phyloP scores from a whole-genome alignment of 2,329 filamentous ascomycete species.

The Cadophora luteo-olivacea region DNA sequence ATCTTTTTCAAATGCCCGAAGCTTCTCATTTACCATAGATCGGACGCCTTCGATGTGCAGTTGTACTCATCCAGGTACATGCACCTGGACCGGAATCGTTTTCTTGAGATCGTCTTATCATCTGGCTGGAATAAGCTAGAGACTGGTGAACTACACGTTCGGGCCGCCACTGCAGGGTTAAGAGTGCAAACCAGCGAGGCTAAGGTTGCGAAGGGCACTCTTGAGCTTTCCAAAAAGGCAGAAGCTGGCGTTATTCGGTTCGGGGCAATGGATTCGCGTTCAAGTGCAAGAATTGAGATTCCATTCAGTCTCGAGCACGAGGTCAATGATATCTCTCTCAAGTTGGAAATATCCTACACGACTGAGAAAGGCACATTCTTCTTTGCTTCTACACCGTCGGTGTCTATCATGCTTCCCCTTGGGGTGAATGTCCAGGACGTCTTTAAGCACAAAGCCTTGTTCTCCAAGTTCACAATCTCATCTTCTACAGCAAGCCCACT shows the following conservation, averaged over 20 bases:
- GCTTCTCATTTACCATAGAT: constrained; percentile 76
- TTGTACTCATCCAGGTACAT: constrained; percentile 73
- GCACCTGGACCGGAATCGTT: constrained; percentile 80
- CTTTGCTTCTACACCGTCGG: constrained; percentile 65
- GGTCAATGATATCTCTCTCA: constrained; percentile 72
- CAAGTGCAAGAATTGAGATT: constrained; percentile 65
- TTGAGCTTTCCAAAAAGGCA: constrained; percentile 55
- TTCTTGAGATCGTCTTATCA: constrained; percentile 74
- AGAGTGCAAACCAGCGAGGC: constrained; percentile 68
- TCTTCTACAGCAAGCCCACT: constrained; percentile 79
- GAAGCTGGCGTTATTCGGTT: constrained; percentile 62
- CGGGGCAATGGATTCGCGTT: constrained; percentile 52
- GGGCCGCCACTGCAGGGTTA: constrained; percentile 69
- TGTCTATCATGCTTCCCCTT: constrained; percentile 79
- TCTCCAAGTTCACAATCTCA: constrained; percentile 90
- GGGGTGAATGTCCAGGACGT: constrained; percentile 97
- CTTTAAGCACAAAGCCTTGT: constrained; percentile 83
- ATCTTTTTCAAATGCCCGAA: constrained; percentile 64
- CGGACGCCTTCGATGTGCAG: constrained; percentile 71
- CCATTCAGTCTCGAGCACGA: constrained; percentile 88
- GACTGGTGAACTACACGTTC: constrained; percentile 65
- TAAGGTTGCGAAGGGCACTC: constrained; percentile 52
- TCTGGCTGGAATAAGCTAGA: constrained; percentile 77
- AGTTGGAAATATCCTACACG: constrained; percentile 77
- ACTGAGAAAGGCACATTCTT: constrained; percentile 70